phyloP scores from a whole-genome alignment of 2,329 filamentous ascomycete genomes.

The Neonectria coccinea region DNA sequence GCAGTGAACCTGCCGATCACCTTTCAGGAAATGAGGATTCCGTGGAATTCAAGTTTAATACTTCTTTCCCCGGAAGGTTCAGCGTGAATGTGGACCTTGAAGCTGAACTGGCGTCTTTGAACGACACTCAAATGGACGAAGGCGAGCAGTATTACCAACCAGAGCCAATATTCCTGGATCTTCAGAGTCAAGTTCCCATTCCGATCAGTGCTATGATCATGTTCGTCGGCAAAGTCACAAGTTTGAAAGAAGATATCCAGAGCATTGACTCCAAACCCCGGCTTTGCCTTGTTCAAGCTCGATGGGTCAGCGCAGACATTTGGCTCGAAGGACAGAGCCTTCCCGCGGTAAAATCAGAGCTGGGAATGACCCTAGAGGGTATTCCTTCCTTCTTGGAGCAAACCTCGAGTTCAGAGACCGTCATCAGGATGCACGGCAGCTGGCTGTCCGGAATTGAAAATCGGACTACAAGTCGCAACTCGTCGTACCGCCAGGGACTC shows the following conservation, averaged over 20 bases:
- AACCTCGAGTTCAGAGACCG: not conserved
- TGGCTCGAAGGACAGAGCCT: slow-evolving; percentile 5
- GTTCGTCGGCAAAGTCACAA: not conserved
- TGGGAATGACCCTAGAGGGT: not conserved
- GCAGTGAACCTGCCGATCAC: not conserved
- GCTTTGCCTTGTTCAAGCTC: slow-evolving; percentile 19
- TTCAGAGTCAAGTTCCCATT: not conserved
- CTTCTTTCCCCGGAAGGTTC: not conserved
- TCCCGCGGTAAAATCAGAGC: not conserved
- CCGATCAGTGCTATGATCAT: slow-evolving; percentile 7
- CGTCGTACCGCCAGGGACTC: not conserved
- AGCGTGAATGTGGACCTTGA: not conserved
- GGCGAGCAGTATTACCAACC: not conserved
- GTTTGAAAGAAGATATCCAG: not conserved
- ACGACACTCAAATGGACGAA: not conserved
- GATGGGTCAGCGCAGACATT: slow-evolving; percentile 11
- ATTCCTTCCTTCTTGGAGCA: not conserved
- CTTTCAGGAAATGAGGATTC: not conserved
- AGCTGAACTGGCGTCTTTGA: not conserved
- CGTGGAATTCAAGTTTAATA: not conserved
- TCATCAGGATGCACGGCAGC: slow-evolving; percentile 1
- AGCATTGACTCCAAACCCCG: not conserved
- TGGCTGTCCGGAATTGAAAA: slow-evolving; percentile 7
- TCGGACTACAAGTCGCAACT: not conserved
- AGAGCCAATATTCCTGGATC: not conserved